A percentile compares a stretch with the other conserved stretches of the same genome.
These are phyloP conservation scores for Epichloe baconii DNA, from an alignment of 2,329 filamentous ascomycete genomes.

Conservation along the genomic window DNA sequence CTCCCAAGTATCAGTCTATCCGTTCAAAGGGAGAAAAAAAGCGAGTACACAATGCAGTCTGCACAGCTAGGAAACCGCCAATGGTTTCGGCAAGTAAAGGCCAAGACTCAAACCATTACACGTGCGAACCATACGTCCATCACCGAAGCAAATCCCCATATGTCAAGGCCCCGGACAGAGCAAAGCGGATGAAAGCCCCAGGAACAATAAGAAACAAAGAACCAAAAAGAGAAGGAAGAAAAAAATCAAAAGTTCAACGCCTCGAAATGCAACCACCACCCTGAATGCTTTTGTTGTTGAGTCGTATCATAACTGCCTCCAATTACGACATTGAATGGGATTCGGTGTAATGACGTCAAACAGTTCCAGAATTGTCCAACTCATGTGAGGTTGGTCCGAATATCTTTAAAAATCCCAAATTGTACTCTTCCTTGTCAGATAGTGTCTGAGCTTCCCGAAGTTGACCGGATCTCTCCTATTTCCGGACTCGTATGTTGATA, in stretches of 20 bases:
- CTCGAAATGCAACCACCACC: conserved; percentile 24
- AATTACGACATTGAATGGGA: background rate
- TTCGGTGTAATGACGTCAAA: conserved; percentile 1
- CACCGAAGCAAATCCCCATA: conserved; percentile 2
- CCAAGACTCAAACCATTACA: conserved; percentile 2
- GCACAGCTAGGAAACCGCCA: conserved; percentile 15
- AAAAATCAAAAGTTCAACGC: conserved; percentile 20
- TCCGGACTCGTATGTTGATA: background rate
- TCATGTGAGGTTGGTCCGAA: conserved; percentile 3
- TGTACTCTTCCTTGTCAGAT: conserved; percentile 2
- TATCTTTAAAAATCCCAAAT: conserved; percentile 5
- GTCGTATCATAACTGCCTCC: conserved; percentile 1
- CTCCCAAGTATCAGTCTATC: conserved; percentile 24
- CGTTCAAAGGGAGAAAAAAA: conserved; percentile 1
- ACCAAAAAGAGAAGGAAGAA: conserved; percentile 7
- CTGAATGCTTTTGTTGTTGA: conserved; percentile 13
- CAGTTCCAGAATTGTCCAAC: conserved; percentile 4
- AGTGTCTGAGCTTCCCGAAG: background rate
- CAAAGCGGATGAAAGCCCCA: conserved; percentile 2
- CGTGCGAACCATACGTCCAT: background rate
- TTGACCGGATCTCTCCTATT: background rate
- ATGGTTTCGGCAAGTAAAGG: background rate
- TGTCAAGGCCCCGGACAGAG: background rate
- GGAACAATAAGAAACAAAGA: conserved; percentile 5
- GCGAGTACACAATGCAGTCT: conserved; percentile 15